Conservation (phyloP, 805 yeast species). For the Wickerhamiella domercqiae region DNA sequence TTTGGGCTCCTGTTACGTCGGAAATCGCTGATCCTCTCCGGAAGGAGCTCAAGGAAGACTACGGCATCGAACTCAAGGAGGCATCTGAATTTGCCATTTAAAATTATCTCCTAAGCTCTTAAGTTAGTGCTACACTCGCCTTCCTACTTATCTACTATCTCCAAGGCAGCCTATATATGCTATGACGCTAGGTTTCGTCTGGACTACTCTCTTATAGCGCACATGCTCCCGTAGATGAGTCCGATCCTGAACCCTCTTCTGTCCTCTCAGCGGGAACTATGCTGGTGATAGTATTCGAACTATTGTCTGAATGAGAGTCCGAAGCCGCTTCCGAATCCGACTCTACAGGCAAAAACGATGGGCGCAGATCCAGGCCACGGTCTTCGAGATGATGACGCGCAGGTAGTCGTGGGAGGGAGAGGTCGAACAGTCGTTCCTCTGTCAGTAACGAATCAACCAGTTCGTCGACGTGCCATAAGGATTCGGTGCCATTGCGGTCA, state of each 20-base stretch:
- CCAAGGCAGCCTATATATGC: too few relatives aligned
- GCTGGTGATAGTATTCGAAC: too few relatives aligned
- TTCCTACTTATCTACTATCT: too few relatives aligned
- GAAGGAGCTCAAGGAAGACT: conserved; percentile 78
- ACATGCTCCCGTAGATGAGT: too few relatives aligned
- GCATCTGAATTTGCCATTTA: conserved; percentile 25
- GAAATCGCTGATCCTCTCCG: conserved; percentile 83
- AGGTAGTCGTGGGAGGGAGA: conserved; percentile 53
- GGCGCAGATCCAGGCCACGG: conserved; percentile 8
- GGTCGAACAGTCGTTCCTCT: conserved; percentile 50
- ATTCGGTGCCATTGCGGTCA: conserved; percentile 24
- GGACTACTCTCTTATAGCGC: too few relatives aligned
- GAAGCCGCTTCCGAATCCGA: background rate
- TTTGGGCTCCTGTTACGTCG: conserved; percentile 84
- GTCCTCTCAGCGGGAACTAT: too few relatives aligned
- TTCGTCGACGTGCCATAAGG: conserved; percentile 51
- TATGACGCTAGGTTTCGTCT: too few relatives aligned
- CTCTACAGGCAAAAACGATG: background rate
- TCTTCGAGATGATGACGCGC: conserved; percentile 26
- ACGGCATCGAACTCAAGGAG: conserved; percentile 76
- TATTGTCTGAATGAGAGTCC: too few relatives aligned
- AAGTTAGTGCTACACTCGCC: too few relatives aligned
- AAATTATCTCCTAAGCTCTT: too few relatives aligned
- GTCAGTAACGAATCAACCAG: conserved; percentile 46
- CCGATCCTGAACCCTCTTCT: too few relatives aligned